phyloP scores from a whole-genome alignment of 1,284 basidiomycete species.

The Fomitopsis schrenkii region DNA sequence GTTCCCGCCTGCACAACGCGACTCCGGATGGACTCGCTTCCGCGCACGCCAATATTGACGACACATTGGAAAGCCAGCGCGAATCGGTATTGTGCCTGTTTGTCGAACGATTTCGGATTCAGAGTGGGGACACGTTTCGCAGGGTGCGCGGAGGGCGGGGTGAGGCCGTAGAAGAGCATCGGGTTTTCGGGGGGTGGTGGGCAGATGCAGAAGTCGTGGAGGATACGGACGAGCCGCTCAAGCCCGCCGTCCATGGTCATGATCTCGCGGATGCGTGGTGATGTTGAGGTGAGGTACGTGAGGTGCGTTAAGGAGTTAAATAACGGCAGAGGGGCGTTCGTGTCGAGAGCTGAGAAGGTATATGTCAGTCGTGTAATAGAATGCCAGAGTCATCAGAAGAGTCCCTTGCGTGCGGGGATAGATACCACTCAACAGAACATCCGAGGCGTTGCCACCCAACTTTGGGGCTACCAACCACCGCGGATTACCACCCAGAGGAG shows the following conservation, averaged over 20 bases:
- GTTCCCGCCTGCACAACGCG: slow-evolving; percentile 96
- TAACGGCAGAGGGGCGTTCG: slow-evolving; percentile 84
- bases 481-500: too few species aligned
- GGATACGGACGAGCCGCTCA: slow-evolving; percentile 90
- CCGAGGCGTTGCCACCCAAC: too few species aligned
- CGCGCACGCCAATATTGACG: slow-evolving; percentile 96
- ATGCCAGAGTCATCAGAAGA: too few species aligned
- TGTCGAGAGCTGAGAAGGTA: slow-evolving; percentile 77
- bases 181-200: slow-evolving; percentile 76
- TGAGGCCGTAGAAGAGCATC: slow-evolving; percentile 68
- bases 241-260: slow-evolving; percentile 97
- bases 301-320: slow-evolving; percentile 98
- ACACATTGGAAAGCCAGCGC: slow-evolving; percentile 95
- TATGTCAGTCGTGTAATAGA: not conserved
- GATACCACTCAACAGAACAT: not conserved
- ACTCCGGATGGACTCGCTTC: slow-evolving; percentile 89
- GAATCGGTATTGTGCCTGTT: slow-evolving; percentile 83
- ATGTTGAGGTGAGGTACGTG: slow-evolving; percentile 95
- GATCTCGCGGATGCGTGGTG: slow-evolving; percentile 96
- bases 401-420: too few species aligned
- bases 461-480: too few species aligned
- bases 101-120: slow-evolving; percentile 71
- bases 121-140: slow-evolving; percentile 52
- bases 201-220: slow-evolving; percentile 81
- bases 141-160: slow-evolving; percentile 51